Evolutionary conservation across 805 yeast species (phyloP).

Genomic region (Brettanomyces bruxellensis): DNA sequence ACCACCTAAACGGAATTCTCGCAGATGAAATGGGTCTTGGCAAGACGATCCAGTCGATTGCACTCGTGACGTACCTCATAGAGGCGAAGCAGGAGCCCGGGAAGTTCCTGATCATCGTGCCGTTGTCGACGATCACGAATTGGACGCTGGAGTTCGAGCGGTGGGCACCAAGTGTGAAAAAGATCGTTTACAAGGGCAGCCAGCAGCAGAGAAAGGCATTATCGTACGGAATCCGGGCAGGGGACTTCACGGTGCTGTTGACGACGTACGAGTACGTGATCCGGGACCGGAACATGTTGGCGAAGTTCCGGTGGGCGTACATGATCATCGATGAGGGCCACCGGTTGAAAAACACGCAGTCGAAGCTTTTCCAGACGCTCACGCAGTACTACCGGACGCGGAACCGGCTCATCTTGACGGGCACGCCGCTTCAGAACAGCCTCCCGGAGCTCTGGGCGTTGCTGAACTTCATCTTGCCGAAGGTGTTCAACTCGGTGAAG

Average conservation of each 20-base stretch:
- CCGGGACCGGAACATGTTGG: constrained; percentile 61
- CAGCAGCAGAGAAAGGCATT: constrained; percentile 62
- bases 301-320: constrained; percentile 69
- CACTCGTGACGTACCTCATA: constrained; percentile 59
- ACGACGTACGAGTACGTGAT: constrained; percentile 80
- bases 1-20: constrained; percentile 52
- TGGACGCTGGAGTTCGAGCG: constrained; percentile 83
- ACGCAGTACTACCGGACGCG: constrained; percentile 65
- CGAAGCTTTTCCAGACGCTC: constrained; percentile 65
- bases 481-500: constrained; percentile 76
- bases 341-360: constrained; percentile 73
- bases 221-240: constrained; percentile 54
- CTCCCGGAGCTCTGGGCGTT: constrained; percentile 83
- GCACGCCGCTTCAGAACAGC: constrained; percentile 82
- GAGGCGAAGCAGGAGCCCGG: constrained; percentile 60
- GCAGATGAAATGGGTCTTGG: constrained; percentile 68
- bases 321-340: constrained; percentile 92
- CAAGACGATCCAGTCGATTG: constrained; percentile 68
- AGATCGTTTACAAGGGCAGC: constrained; percentile 69
- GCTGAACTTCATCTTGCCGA: constrained; percentile 72
- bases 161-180: constrained; percentile 77
- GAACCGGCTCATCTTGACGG: constrained; percentile 73
- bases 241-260: constrained; percentile 66
- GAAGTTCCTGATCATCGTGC: constrained; percentile 73
- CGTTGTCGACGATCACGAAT: constrained; percentile 74